Percentiles rank a stretch among this genome's conserved stretches.
phyloP scores from a whole-genome alignment of 2,329 filamentous ascomycete species.

The Aspergillus latus region DNA sequence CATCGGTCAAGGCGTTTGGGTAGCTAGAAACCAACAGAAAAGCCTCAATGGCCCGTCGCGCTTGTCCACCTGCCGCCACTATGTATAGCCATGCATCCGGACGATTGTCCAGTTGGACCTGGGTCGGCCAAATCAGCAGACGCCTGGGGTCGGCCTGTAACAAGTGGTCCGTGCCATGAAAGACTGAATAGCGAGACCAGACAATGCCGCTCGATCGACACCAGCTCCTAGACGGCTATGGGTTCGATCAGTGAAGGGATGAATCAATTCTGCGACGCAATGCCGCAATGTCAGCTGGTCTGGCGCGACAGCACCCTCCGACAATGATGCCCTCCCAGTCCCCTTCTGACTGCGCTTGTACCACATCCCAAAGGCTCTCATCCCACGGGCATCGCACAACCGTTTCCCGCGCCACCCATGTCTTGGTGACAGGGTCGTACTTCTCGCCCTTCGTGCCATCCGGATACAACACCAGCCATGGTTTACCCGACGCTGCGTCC shows the following conservation, averaged over 20 bases:
- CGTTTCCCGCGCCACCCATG: conserved; percentile 49
- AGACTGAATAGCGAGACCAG: background rate
- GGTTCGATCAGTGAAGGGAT: too few relatives aligned
- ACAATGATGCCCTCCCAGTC: conserved; percentile 18
- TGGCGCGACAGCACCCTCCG: conserved; percentile 18
- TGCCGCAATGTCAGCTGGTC: conserved; percentile 17
- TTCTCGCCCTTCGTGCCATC: conserved; percentile 68
- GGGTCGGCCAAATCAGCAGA: background rate
- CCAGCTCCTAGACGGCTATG: background rate
- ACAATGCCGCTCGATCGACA: background rate
- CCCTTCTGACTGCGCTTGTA: conserved; percentile 7
- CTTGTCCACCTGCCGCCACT: background rate
- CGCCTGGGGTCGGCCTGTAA: background rate
- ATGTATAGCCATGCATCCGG: background rate
- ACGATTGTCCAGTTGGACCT: background rate
- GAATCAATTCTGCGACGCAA: conserved; percentile 15
- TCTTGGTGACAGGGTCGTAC: conserved; percentile 63
- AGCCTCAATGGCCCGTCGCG: background rate
- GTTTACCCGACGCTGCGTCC: conserved; percentile 28
- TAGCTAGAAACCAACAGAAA: background rate
- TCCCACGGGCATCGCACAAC: conserved; percentile 15
- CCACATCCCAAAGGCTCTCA: conserved; percentile 15
- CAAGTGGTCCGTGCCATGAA: background rate
- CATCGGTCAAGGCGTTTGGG: too few relatives aligned
- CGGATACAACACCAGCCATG: conserved; percentile 63